Percentiles rank a stretch among this genome's conserved stretches.
phyloP scores from a whole-genome alignment of 2,329 filamentous ascomycete species.

The Aspergillus arachidicola region DNA sequence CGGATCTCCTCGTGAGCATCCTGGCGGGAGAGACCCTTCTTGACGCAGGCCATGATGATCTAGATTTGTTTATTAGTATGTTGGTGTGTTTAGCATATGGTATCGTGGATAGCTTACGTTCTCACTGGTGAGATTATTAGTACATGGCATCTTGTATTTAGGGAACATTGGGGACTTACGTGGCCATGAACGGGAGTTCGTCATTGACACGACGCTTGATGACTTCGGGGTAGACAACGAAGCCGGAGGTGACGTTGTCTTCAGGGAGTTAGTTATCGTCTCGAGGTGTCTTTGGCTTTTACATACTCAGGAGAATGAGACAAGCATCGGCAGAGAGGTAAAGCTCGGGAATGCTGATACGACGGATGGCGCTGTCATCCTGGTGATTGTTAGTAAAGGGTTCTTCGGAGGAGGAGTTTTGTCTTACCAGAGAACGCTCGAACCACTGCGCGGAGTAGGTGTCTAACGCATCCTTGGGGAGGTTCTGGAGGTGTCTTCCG shows the following conservation, averaged over 20 bases:
- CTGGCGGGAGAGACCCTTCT: conserved; percentile 71
- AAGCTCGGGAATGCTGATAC: conserved; percentile 61
- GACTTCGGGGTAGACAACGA: conserved; percentile 77
- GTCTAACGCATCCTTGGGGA: conserved; percentile 60
- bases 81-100: neutral
- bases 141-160: neutral
- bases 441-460: conserved; percentile 76
- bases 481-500: conserved; percentile 57
- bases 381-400: conserved; percentile 17
- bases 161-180: conserved; percentile 43
- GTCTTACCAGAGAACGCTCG: conserved; percentile 65
- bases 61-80: conserved; percentile 47
- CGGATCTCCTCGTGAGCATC: conserved; percentile 87
- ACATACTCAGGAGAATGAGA: conserved; percentile 41
- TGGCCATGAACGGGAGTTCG: conserved; percentile 87
- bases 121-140: conserved; percentile 33
- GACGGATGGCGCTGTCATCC: conserved; percentile 72
- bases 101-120: conserved; percentile 27
- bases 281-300: neutral
- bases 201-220: conserved; percentile 69
- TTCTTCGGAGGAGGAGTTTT: neutral
- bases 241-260: conserved; percentile 68
- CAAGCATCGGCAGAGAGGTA: conserved; percentile 69
- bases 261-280: neutral
- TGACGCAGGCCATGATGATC: conserved; percentile 77